Percentiles rank a stretch among this genome's conserved stretches.
phyloP scores from a whole-genome alignment of 768 basidiomycete species.

The Suillus hirtellus region DNA sequence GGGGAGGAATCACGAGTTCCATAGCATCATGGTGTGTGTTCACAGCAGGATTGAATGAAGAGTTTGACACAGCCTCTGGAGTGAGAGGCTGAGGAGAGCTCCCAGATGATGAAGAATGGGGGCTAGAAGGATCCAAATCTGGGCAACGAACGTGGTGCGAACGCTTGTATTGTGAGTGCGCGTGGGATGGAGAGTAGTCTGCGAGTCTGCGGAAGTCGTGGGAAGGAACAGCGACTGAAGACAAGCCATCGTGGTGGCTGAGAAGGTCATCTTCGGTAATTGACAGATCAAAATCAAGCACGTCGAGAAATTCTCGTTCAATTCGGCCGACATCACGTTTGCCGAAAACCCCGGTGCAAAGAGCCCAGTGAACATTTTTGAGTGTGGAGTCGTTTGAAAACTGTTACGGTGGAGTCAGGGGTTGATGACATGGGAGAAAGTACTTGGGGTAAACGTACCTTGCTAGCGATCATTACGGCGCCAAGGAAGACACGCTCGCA shows the following conservation, averaged over 20 bases:
- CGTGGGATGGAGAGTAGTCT: slow-evolving; percentile 20
- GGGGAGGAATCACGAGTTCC: slow-evolving; percentile 27
- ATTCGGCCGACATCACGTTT: slow-evolving; percentile 80
- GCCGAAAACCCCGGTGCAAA: slow-evolving; percentile 82
- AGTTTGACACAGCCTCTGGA: slow-evolving; percentile 26
- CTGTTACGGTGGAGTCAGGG: slow-evolving; percentile 33
- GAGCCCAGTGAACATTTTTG: slow-evolving; percentile 89
- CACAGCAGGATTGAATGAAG: slow-evolving; percentile 21
- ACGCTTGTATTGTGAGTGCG: slow-evolving; percentile 20
- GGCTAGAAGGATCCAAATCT: slow-evolving; percentile 44
- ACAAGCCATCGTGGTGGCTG: slow-evolving; percentile 39
- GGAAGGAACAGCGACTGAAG: slow-evolving; percentile 26
- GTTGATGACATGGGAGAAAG: slow-evolving; percentile 17
- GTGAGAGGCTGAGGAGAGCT: slow-evolving; percentile 36
- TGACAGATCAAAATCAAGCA: slow-evolving; percentile 73
- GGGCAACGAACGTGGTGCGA: slow-evolving; percentile 35
- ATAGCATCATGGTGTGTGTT: slow-evolving; percentile 31
- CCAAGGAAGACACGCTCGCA: slow-evolving; percentile 90
- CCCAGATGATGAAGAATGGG: slow-evolving; percentile 37
- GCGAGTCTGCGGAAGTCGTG: slow-evolving; percentile 29
- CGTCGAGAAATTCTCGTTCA: slow-evolving; percentile 80
- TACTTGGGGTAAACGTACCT: slow-evolving; percentile 45
- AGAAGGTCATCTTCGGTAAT: slow-evolving; percentile 67
- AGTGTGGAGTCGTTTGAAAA: slow-evolving; percentile 88
- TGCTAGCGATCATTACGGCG: slow-evolving; percentile 84